Percentiles rank a stretch among this genome's conserved stretches.
phyloP scores from a whole-genome alignment of 495 filamentous ascomycete genomes.

The Penicillium nucicola region DNA sequence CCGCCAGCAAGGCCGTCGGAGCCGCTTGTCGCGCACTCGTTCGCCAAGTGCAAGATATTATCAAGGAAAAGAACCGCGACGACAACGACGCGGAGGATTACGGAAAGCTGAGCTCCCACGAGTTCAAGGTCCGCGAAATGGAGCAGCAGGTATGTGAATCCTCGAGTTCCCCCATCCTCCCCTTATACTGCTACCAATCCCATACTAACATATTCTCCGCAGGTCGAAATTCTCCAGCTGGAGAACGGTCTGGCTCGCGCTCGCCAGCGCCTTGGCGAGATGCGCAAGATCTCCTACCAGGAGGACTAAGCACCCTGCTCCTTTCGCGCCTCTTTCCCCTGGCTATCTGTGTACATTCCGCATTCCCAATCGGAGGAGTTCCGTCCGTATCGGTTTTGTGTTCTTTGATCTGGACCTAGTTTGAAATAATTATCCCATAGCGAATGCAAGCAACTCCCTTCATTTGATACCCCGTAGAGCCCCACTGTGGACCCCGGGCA shows the following conservation, averaged over 20 bases:
- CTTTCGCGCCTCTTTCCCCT: not conserved
- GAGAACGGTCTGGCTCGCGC: constrained; percentile 84
- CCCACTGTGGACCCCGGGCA: not conserved
- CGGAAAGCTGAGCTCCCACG: constrained; percentile 77
- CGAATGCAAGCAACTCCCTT: constrained; percentile 7
- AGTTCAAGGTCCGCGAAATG: constrained; percentile 99
- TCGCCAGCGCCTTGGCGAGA: constrained; percentile 83
- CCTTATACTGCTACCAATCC: not conserved
- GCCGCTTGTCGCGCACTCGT: constrained; percentile 83
- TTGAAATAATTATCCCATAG: constrained; percentile 3
- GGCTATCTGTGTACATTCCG: constrained; percentile 10
- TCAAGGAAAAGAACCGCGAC: constrained; percentile 75
- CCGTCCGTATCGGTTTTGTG: not conserved
- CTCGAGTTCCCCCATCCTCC: constrained; percentile 4
- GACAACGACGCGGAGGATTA: constrained; percentile 82
- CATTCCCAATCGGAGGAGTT: not conserved
- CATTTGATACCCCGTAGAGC: too few species aligned
- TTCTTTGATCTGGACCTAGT: constrained; percentile 1
- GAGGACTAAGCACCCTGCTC: constrained; percentile 57
- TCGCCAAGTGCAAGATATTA: constrained; percentile 90
- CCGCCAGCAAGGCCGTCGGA: constrained; percentile 89
- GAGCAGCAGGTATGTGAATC: constrained; percentile 85
- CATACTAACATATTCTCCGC: constrained; percentile 13
- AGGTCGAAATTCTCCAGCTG: constrained; percentile 97
- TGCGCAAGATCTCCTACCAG: constrained; percentile 98